A percentile compares a stretch with the other conserved stretches of the same genome.
Conservation (phyloP, 306 rosid genomes). For the Spatholobus suberectus region DNA sequence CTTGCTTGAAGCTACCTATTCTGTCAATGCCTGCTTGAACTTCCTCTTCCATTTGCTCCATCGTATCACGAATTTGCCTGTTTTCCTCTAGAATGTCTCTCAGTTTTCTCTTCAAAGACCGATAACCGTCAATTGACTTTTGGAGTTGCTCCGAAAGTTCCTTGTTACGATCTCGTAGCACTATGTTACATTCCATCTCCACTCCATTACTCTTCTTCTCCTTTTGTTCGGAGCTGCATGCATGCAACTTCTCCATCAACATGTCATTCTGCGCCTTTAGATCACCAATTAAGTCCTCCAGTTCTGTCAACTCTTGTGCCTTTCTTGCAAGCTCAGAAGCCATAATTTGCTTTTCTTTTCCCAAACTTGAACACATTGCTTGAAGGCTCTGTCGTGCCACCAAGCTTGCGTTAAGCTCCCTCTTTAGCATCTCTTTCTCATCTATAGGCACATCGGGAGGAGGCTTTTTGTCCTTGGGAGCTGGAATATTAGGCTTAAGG, state of each 20-base stretch:
- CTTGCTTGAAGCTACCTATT: slow-evolving; percentile 55
- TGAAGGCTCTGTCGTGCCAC: slow-evolving; percentile 83
- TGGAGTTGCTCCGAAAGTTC: slow-evolving; percentile 71
- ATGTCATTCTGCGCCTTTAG: slow-evolving; percentile 74
- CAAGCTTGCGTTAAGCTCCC: slow-evolving; percentile 75
- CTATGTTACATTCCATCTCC: slow-evolving; percentile 58
- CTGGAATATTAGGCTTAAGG: slow-evolving; percentile 57
- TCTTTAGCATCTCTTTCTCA: slow-evolving; percentile 79
- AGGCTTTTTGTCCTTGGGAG: slow-evolving; percentile 58
- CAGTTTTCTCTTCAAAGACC: slow-evolving; percentile 64
- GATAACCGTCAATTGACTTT: slow-evolving; percentile 73
- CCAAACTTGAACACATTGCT: slow-evolving; percentile 87
- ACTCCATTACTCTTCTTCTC: slow-evolving; percentile 48
- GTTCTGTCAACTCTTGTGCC: slow-evolving; percentile 72
- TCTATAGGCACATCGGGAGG: slow-evolving; percentile 57
- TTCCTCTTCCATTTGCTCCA: slow-evolving; percentile 69
- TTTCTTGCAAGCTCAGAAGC: slow-evolving; percentile 81
- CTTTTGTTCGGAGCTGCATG: slow-evolving; percentile 56
- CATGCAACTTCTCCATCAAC: slow-evolving; percentile 66
- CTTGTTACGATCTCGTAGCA: slow-evolving; percentile 71
- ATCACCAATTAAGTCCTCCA: slow-evolving; percentile 78
- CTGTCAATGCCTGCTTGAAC: slow-evolving; percentile 61
- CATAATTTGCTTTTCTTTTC: slow-evolving; percentile 94
- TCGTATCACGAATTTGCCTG: slow-evolving; percentile 37
- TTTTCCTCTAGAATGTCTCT: slow-evolving; percentile 64